Base-by-base conservation (phyloP, 2,329 filamentous ascomycete genomes). In the Xylariaceae sp. region DNA sequence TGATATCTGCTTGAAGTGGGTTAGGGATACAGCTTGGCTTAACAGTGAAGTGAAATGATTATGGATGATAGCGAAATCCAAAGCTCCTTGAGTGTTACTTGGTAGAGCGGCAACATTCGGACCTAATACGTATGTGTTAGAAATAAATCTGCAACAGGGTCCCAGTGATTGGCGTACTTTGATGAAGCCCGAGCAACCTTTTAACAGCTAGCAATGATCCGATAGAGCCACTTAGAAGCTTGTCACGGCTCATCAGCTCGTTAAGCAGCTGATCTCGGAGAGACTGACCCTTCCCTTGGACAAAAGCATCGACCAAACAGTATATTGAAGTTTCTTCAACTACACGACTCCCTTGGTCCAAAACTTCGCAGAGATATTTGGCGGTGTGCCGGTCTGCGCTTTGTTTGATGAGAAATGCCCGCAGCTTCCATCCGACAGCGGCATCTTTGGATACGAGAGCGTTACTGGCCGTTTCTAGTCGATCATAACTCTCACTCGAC, bases 401-500 rank as follows among this genome's bases (percentile, higher is more conserved):
- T 40, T 68, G 67, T 33, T 52, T 59, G 3, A 65, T 45, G 7
- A 71, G 61, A 35, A 70, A 70, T 20, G 53, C 59, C 40, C 53
- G 60, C 32, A 71, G 42, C 44, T 67, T 70, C 69, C 69, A 71
- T 8, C 61, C 62, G 32, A 64, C 37, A 8, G 58, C 50, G 8
- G 53, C 26, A 15, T 58, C 59, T 35, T 35, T 56, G 9, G 60
- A 54, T 11, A 61, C 39, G n/a, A 61, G 53, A 9, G 48, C 55
- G 9, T 56, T 29, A 39, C 65, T 60, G 41, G 53, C 55, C 39
- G 50, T 52, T 33, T 67, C 60, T 15, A 69, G 51, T 23, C 57
- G 58, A 26, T 43, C 39, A 10, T 62, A 55, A 10, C 44, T 51
- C 39, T 66, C 53, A 10, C 57, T 58, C 15, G 63, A 40, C 8